Evolutionary conservation across 2,329 filamentous ascomycete genomes (phyloP).

Genomic region (Paraphoma sp.): DNA sequence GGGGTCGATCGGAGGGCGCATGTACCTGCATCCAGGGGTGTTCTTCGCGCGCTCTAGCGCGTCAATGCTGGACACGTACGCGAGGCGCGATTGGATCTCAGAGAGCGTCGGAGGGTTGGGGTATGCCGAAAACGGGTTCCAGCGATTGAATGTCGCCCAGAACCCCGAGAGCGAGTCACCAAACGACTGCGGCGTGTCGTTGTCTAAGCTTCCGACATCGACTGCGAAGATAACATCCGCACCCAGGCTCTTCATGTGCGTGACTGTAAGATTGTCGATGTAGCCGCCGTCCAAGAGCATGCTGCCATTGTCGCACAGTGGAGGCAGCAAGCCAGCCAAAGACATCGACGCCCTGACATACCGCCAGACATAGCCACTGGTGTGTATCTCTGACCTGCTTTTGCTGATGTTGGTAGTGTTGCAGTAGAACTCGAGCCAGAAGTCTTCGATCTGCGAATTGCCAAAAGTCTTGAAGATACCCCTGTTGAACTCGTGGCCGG

Average conservation of each 20-base stretch:
- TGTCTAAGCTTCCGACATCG: slow-evolving; percentile 91
- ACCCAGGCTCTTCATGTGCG: slow-evolving; percentile 94
- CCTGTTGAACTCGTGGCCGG: slow-evolving; percentile 97
- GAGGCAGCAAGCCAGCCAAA: slow-evolving; percentile 87
- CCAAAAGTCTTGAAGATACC: slow-evolving; percentile 99
- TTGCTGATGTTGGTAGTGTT: slow-evolving; percentile 99
- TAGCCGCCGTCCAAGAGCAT: slow-evolving; percentile 98
- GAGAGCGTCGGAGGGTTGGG: slow-evolving; percentile 94
- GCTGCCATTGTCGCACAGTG: slow-evolving; percentile 93
- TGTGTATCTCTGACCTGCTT: slow-evolving; percentile 89
- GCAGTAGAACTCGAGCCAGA: slow-evolving; percentile 99
- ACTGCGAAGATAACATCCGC: slow-evolving; percentile 95
- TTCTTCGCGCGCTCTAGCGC: slow-evolving; percentile 92
- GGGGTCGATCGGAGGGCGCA: slow-evolving; percentile 91
- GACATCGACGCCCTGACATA: slow-evolving; percentile 98
- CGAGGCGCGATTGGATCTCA: slow-evolving; percentile 92
- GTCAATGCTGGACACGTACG: slow-evolving; percentile 94
- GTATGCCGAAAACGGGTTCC: slow-evolving; percentile 90
- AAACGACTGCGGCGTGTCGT: slow-evolving; percentile 88
- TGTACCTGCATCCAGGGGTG: slow-evolving; percentile 90
- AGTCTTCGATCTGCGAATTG: slow-evolving; percentile 96
- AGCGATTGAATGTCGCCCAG: slow-evolving; percentile 94
- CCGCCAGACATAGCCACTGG: slow-evolving; percentile 95
- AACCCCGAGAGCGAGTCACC: slow-evolving; percentile 93
- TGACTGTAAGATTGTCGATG: slow-evolving; percentile 94